Conservation (phyloP, 2,329 filamentous ascomycete genomes). For the Alternaria incomplexa region DNA sequence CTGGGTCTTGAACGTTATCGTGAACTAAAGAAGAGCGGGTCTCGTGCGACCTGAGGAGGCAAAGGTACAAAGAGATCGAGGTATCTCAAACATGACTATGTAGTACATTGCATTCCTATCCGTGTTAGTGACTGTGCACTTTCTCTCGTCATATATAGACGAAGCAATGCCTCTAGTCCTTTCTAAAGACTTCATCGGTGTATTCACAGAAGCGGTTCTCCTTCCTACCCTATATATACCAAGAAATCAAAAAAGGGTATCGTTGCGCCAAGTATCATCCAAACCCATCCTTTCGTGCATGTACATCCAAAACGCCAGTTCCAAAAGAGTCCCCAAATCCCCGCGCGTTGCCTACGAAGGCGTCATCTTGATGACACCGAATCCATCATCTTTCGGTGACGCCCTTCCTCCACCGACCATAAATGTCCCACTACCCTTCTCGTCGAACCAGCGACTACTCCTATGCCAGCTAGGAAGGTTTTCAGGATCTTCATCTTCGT, state of each 20-base stretch:
- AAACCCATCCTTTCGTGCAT: neutral
- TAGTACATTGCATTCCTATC: neutral
- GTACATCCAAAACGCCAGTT: neutral
- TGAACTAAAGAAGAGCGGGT: neutral
- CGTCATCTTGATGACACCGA: slow-evolving; percentile 4
- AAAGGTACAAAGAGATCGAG: neutral
- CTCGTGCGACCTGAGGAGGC: neutral
- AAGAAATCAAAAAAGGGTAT: neutral
- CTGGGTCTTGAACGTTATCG: neutral
- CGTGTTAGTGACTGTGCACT: neutral
- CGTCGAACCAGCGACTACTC: slow-evolving; percentile 40
- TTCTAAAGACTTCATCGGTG: too few species aligned
- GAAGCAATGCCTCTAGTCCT: neutral
- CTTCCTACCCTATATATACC: neutral
- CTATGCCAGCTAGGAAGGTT: slow-evolving; percentile 45
- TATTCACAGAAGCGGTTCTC: neutral
- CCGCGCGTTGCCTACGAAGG: neutral
- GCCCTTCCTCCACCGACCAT: slow-evolving; percentile 38
- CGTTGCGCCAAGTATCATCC: neutral
- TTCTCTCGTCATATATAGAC: neutral
- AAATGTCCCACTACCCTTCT: slow-evolving; percentile 33
- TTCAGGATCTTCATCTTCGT: slow-evolving; percentile 43
- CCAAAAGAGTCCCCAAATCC: neutral
- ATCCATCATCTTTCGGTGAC: slow-evolving; percentile 7
- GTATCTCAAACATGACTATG: neutral